phyloP scores from a whole-genome alignment of 352 stramenopile genomes.

The Phytopythium helicoides region DNA sequence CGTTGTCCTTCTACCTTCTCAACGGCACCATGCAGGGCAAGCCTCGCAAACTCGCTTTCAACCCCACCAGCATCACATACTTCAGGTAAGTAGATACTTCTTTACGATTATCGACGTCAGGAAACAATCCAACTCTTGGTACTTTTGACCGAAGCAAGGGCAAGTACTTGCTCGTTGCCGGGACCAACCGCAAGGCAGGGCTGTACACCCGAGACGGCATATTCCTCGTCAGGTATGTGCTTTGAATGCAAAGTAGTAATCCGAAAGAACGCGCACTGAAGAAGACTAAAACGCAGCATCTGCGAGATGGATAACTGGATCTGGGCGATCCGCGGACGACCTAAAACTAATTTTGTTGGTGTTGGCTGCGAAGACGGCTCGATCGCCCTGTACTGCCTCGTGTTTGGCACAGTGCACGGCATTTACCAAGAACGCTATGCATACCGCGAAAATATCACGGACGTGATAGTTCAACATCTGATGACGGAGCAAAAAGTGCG shows the following conservation, averaged over 20 bases:
- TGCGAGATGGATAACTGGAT: slow-evolving; percentile 89
- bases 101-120: neutral
- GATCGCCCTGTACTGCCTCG: slow-evolving; percentile 83
- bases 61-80: slow-evolving; percentile 89
- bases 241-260: neutral
- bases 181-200: slow-evolving; percentile 84
- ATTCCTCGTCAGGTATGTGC: slow-evolving; percentile 51
- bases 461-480: slow-evolving; percentile 95
- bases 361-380: slow-evolving; percentile 87
- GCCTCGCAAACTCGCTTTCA: slow-evolving; percentile 90
- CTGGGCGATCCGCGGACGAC: slow-evolving; percentile 83
- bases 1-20: slow-evolving; percentile 90
- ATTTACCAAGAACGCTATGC: slow-evolving; percentile 94
- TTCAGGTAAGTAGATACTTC: slow-evolving; percentile 45
- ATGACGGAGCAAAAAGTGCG: slow-evolving; percentile 94
- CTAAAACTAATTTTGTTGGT: slow-evolving; percentile 84
- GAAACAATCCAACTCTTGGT: neutral
- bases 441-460: slow-evolving; percentile 93
- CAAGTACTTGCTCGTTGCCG: slow-evolving; percentile 90
- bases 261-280: neutral
- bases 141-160: slow-evolving; percentile 45
- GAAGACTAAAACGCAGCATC: slow-evolving; percentile 37
- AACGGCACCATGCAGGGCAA: slow-evolving; percentile 84
- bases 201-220: slow-evolving; percentile 90
- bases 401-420: slow-evolving; percentile 91